Evolutionary conservation across 345 rosid genomes (phyloP), one percentile per base, ranked within the genome.

Genomic region (Euphorbia lathyris): DNA sequence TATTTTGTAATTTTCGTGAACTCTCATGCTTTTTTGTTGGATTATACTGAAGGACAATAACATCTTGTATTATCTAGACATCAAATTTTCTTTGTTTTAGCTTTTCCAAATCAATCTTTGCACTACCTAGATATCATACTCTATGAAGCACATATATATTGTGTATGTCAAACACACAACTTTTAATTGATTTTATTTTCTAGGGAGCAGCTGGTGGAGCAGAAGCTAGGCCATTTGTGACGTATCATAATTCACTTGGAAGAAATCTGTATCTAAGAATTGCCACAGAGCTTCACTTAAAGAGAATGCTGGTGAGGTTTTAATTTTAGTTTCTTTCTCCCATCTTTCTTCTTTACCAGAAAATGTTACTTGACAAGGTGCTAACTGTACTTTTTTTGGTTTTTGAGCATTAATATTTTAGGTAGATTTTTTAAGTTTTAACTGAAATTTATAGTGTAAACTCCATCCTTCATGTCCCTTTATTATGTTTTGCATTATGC

Each of bases 181-280:
- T 83, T 81, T 76, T 83, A 56, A 83, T 84, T 51, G 66, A 77
- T 76, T 82, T 84, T 60, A 72, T 73, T 58, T 61, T 76, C 83
- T 81, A 91, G 97, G 99, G 97, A 80, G 97, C 97, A 87, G 99
- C 96, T 73, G 99, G 99, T 81, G 96, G 99, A 83, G 99, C 97
- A 20, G 99, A 95, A 76, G 97, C 99, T 34, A 80, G 97, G 83
- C 99, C 97, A 23, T 95, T 95, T 78, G 85, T 95, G 42, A 91
- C 99, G 29, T 81, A 80, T 80, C 99, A 91, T 83, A 91, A 95
- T 80, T 95, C 97, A 51, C 97, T 91, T 72, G 90, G 90, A 76
- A 90, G 93, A 81, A 90, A 91, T 79, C 97, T 90, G 29, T 91
- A 87, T 80, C 82, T 91, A 66, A 86, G 99, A 78, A 95, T 95